These are phyloP conservation scores for Asterochloris erici DNA, from an alignment of 139 green algal genomes.

Conservation along the genomic window DNA sequence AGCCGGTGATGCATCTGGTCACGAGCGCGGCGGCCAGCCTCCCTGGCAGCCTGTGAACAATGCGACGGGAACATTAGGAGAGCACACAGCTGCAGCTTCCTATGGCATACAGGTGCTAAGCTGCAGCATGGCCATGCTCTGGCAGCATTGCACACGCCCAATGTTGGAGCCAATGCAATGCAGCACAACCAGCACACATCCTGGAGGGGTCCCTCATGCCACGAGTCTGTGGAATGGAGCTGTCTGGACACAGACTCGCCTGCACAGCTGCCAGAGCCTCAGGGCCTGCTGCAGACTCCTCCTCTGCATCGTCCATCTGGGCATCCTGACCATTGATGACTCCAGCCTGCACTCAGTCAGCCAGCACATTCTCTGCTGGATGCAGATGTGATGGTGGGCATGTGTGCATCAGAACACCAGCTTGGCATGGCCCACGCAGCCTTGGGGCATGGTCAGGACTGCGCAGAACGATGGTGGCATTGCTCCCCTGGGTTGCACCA, in stretches of 20 bases:
- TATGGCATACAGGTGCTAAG: neutral
- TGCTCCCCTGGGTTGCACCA: no score
- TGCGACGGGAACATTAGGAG: neutral
- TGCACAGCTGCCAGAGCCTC: constrained; percentile 30
- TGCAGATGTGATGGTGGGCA: no score
- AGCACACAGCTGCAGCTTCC: neutral
- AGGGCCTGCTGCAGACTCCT: constrained; percentile 31
- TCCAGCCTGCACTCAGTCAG: neutral
- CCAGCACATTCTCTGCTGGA: no score
- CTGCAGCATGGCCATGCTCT: neutral
- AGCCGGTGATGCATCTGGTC: neutral
- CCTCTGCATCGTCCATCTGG: constrained; percentile 6
- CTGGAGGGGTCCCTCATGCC: no score
- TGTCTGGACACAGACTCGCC: no score
- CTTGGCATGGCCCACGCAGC: no score
- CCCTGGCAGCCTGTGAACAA: constrained; percentile 1
- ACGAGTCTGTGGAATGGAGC: neutral
- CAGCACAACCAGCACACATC: no score
- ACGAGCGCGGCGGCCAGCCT: constrained; percentile 7
- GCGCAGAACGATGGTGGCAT: no score
- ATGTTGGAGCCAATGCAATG: no score
- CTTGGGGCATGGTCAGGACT: no score
- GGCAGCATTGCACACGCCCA: no score
- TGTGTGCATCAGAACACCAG: no score
- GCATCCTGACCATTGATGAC: neutral